Evolutionary conservation across 257 asterid species (phyloP).

Genomic region (Scutellaria barbata): DNA sequence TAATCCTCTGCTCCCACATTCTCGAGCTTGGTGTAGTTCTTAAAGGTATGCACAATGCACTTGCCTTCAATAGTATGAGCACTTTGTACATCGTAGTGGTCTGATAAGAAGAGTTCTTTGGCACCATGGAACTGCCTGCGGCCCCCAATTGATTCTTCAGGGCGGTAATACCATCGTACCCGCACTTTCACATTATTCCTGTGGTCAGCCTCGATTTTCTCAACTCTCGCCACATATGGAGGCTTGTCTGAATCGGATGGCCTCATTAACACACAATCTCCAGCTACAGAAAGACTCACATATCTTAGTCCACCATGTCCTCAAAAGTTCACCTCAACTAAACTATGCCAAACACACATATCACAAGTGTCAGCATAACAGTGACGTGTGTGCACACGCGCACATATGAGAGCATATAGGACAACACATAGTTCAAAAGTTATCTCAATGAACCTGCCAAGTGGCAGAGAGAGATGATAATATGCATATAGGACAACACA

Average conservation of each 20-base stretch:
- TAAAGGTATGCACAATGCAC: conserved; percentile 79
- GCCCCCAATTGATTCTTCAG: conserved; percentile 86
- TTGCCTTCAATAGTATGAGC: conserved; percentile 92
- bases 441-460: background rate
- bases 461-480: background rate
- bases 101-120: conserved; percentile 85
- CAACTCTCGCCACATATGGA: conserved; percentile 84
- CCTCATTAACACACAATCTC: conserved; percentile 83
- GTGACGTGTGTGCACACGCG: background rate
- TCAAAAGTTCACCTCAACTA: conserved; percentile 25
- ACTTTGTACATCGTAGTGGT: conserved; percentile 83
- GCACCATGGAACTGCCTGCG: conserved; percentile 93
- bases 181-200: conserved; percentile 72
- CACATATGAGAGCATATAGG: conserved; percentile 4
- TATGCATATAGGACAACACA: background rate
- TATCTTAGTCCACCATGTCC: conserved; percentile 31
- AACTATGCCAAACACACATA: conserved; percentile 8
- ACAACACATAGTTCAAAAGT: background rate
- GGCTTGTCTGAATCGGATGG: conserved; percentile 77
- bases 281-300: conserved; percentile 56
- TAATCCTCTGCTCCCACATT: conserved; percentile 86
- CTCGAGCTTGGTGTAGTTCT: conserved; percentile 82
- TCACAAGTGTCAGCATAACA: conserved; percentile 16
- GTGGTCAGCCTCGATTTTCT: conserved; percentile 80
- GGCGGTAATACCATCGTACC: conserved; percentile 84